phyloP scores from a whole-genome alignment of 768 basidiomycete species.

The Suillus luteus region DNA sequence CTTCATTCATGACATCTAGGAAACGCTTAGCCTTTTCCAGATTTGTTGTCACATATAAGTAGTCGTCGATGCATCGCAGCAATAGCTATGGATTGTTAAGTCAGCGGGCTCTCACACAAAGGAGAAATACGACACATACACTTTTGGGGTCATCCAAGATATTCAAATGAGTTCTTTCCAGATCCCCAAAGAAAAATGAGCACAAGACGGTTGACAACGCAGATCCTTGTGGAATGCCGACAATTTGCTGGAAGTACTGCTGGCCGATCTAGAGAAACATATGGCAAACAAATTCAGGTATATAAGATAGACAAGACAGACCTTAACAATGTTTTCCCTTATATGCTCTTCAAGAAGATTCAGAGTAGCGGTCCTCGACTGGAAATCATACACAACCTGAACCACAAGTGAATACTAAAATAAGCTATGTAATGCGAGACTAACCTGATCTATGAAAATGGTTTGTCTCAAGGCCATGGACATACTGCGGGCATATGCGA shows the following conservation, averaged over 20 bases:
- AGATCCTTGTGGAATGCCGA: conserved; percentile 97
- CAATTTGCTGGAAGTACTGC: conserved; percentile 80
- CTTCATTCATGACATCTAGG: conserved; percentile 73
- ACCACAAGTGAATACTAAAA: background rate
- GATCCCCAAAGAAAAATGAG: conserved; percentile 91
- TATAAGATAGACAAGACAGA: conserved; percentile 24
- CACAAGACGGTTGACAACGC: conserved; percentile 94
- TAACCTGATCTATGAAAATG: conserved; percentile 85
- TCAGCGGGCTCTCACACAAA: background rate
- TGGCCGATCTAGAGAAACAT: conserved; percentile 61
- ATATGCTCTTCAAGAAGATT: conserved; percentile 87
- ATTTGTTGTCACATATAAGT: conserved; percentile 81
- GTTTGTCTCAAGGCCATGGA: conserved; percentile 69
- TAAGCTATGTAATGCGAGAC: background rate
- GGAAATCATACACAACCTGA: conserved; percentile 56
- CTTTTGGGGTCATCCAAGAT: conserved; percentile 60
- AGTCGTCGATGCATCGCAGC: conserved; percentile 89
- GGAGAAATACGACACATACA: conserved; percentile 44
- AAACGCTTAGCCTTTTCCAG: conserved; percentile 62
- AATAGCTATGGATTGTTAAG: conserved; percentile 53
- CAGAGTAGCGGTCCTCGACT: conserved; percentile 59
- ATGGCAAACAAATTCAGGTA: background rate
- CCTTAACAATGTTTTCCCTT: conserved; percentile 90
- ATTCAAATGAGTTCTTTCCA: conserved; percentile 60
- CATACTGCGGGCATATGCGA: conserved; percentile 66